Evolutionary conservation across 805 yeast genomes (phyloP), one percentile per base, ranked within the genome.

Genomic region (Komagataella populi): DNA sequence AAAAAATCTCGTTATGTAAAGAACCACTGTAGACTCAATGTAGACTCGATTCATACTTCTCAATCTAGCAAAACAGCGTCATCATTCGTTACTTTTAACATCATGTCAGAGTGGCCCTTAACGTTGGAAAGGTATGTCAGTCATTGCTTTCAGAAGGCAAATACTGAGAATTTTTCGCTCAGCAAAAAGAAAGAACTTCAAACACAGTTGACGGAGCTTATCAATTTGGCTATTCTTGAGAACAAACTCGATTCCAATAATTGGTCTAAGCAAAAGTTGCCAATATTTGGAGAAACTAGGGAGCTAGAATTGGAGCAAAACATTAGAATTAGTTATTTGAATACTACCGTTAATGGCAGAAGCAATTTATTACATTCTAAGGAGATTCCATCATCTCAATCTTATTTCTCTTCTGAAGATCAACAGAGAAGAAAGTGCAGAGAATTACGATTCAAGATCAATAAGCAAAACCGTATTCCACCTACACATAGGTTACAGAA

Each of bases 191-290:
- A 62, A 6, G 56, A 59, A 43, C 72, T 81, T 58, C 78, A 79
- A 54, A 52, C 56, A 6, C 81, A 82, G 58, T 62, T 83, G 49
- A 79, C 73, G 56, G 54, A 60, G 8, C 57, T 80, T 43, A 69
- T 83, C 23, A 70, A 76, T 50, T 55, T 63, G 50, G 85, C 86
- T 0, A 70, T 73, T 16, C 63, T 64, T 2, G 64, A 69, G 48
- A 65, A 66, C 20, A 70, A 69, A 45, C 56, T 82, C 3, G 70
- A 73, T 65, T 55, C 63, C 0, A 80, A 76, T 55, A 73, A 80
- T 53, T 83, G 89, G 89, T 60, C 57, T 3, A 55, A 48, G 8
- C 80, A 78, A 59, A 62, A 63, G 30, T 55, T 83, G 5, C 87
- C 87, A 1, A 55, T 73, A 48, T 57, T 70, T 54, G 68, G 65